Base-by-base conservation (phyloP, 306 rosid genomes). In the Vachellia collinsii region DNA sequence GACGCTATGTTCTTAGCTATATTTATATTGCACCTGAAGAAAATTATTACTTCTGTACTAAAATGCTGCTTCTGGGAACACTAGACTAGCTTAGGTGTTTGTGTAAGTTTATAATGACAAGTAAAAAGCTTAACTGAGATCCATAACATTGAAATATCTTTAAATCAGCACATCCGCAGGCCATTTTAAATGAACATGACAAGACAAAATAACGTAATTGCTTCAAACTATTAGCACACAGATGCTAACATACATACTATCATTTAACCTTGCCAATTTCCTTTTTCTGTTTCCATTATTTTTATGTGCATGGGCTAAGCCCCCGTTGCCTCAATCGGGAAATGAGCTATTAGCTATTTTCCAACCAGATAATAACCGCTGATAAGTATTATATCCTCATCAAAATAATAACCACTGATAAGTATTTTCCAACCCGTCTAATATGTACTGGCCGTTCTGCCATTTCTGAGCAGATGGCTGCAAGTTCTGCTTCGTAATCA, bases 401-500 rank as follows among this genome's bases (percentile, higher is more conserved):
- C 54, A 37, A 29, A 47, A 69, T 44, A 80, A 25, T 1, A 69
- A 69, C 36, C 14, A 0, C 67, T 11, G n/a, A 50, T 36, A 9
- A 14, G 19, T 54, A 19, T 29, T 54, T 38, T 67, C 93, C 83
- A 41, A 96, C 99, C 99, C 93, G 94, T 83, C 98, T 90, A 83
- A 88, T 85, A 81, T 90, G 98, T 54, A 92, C 89, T 0, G 98
- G 98, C 59, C 97, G 89, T 81, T 96, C 99, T 74, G 92, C 99
- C 98, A 93, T 90, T 72, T 93, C 89, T 68, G 96, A 93, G 78
- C 99, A 93, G 79, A 96, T 92, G 81, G 87, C 87, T 3, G 97
- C 93, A 42, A 93, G 93, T 81, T 93, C 93, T 29, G 94, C 94
- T 85, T 93, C 97, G 10, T 91, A 91, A 85, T 96, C 99, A 69